Percentiles rank a stretch among this genome's conserved stretches.
Evolutionary conservation across 306 rosid species (phyloP).

Genomic region (Trichosanthes truncata): DNA sequence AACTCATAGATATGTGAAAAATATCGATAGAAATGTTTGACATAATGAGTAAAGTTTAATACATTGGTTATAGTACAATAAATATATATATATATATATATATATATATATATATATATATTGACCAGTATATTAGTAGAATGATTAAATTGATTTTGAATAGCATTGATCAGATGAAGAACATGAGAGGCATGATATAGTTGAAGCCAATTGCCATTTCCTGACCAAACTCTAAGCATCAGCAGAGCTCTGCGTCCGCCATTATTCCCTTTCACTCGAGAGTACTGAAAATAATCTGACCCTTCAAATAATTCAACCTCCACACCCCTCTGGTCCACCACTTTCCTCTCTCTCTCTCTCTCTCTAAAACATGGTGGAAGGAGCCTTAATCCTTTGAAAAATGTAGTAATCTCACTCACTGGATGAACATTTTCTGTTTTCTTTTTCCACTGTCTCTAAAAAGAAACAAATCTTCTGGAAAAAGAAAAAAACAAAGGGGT

Average conservation of each 20-base stretch:
- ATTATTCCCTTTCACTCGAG: background rate
- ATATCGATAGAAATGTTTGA: too few relatives aligned
- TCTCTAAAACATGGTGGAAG: background rate
- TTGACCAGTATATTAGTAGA: background rate
- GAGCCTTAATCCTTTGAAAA: background rate
- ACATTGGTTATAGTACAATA: too few relatives aligned
- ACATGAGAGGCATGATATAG: background rate
- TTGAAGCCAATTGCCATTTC: background rate
- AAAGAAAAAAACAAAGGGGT: slow-evolving; percentile 4
- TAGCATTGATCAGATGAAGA: background rate
- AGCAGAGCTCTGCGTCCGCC: slow-evolving; percentile 5
- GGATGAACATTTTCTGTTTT: background rate
- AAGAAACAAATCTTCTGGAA: slow-evolving; percentile 25
- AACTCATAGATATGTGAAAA: too few relatives aligned
- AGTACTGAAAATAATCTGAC: background rate
- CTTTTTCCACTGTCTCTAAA: slow-evolving; percentile 23
- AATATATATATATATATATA: too few relatives aligned
- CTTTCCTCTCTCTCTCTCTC: background rate
- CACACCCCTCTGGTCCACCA: background rate
- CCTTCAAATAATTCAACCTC: background rate
- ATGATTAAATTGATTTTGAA: background rate
- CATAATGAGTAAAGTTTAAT: too few relatives aligned
- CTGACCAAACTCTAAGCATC: background rate
- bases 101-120: too few relatives aligned
- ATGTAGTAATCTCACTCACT: background rate